A percentile compares a stretch with the other conserved stretches of the same genome.
These are phyloP conservation scores for Setaria italica DNA, from an alignment of 202 grass and related monocot species.

Conservation along the genomic window DNA sequence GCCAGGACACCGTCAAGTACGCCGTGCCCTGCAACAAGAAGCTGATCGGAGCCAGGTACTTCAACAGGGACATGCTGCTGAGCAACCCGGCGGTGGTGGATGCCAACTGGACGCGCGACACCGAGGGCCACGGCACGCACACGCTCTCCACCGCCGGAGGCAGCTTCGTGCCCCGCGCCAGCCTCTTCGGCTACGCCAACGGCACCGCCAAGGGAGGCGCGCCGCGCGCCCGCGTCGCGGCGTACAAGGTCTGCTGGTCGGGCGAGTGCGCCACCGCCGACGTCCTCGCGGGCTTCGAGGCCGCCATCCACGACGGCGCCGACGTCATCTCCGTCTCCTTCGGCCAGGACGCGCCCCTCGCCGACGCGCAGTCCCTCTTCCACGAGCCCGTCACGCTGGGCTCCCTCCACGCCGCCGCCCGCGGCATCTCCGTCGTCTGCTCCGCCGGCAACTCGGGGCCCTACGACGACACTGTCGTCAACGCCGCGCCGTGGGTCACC, in stretches of 20 bases:
- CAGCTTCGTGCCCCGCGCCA: slow-evolving; percentile 61
- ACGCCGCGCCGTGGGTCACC: slow-evolving; percentile 73
- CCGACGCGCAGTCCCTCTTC: slow-evolving; percentile 23
- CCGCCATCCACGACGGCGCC: slow-evolving; percentile 73
- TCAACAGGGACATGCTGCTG: slow-evolving; percentile 58
- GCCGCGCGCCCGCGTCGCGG: slow-evolving; percentile 59
- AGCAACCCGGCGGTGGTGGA: slow-evolving; percentile 4
- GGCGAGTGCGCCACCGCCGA: slow-evolving; percentile 74
- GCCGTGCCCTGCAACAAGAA: slow-evolving; percentile 86
- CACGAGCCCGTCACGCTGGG: slow-evolving; percentile 68
- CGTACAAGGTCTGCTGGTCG: slow-evolving; percentile 78
- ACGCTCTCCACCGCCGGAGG: slow-evolving; percentile 80
- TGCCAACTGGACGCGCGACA: slow-evolving; percentile 68
- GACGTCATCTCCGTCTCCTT: slow-evolving; percentile 84
- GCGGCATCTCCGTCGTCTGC: slow-evolving; percentile 68
- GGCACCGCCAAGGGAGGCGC: slow-evolving; percentile 91
- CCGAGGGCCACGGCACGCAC: slow-evolving; percentile 86
- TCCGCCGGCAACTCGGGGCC: slow-evolving; percentile 82
- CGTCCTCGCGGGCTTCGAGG: slow-evolving; percentile 75
- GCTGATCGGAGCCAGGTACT: slow-evolving; percentile 75
- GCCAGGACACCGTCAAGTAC: slow-evolving; percentile 53
- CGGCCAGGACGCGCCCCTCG: slow-evolving; percentile 45
- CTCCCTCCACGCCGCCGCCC: slow-evolving; percentile 66
- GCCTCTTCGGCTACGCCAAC: slow-evolving; percentile 72
- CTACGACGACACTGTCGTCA: slow-evolving; percentile 46